These are phyloP conservation scores for Vanrija sp. DNA, from an alignment of 1,284 basidiomycete species.

Conservation along the genomic window DNA sequence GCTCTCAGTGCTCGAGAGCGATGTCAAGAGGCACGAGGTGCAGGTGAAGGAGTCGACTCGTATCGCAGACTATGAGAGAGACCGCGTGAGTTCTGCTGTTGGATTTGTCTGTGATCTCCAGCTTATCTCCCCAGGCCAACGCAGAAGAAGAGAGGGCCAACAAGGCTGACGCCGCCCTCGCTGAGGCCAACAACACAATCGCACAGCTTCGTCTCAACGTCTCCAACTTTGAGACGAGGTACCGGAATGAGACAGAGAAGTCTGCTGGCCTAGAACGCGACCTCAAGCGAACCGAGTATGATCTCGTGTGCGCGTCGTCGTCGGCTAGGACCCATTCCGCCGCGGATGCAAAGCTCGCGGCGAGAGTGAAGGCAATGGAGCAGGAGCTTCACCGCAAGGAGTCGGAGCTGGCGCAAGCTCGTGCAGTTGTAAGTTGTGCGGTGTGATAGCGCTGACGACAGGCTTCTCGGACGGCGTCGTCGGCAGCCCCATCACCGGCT, in stretches of 20 bases:
- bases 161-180: conserved; percentile 27
- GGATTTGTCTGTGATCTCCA: not conserved
- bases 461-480: not conserved
- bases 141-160: conserved; percentile 31
- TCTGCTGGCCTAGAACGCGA: conserved; percentile 36
- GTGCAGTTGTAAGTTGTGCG: conserved; percentile 18
- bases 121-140: conserved; percentile 18
- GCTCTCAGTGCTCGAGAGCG: not conserved
- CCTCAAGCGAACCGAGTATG: conserved; percentile 35
- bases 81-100: not conserved
- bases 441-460: not conserved
- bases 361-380: conserved; percentile 31
- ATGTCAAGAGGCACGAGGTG: not conserved
- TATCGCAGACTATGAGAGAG: not conserved
- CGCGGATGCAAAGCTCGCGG: conserved; percentile 18
- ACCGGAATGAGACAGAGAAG: conserved; percentile 24
- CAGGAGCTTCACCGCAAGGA: conserved; percentile 21
- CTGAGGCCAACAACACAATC: conserved; percentile 27
- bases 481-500: not conserved
- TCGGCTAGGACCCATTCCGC: conserved; percentile 1
- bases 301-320: conserved; percentile 10
- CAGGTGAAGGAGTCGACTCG: not conserved
- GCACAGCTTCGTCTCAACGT: conserved; percentile 30
- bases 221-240: conserved; percentile 39
- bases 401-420: conserved; percentile 20